Evolutionary conservation across 208 protist species (phyloP), one percentile per base, ranked within the genome.

Genomic region (Borovskyia barvae): DNA sequence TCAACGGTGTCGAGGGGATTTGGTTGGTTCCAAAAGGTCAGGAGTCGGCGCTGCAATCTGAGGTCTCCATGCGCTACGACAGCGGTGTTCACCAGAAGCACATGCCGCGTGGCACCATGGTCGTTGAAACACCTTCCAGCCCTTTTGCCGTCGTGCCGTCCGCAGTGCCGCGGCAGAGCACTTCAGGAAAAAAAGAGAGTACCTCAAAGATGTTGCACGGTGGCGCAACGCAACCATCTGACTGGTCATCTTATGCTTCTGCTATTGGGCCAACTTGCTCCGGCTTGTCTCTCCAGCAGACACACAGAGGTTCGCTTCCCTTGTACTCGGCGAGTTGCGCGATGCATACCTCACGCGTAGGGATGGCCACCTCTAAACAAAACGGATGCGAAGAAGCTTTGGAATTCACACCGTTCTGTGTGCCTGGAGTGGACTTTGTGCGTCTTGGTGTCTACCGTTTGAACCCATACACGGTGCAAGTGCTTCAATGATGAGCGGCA

Each of bases 71-170:
- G 35, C 74, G 71, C 24, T 47, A 54, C 33, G 39, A 39, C 32
- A 39, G 43, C 3, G 24, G 58, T 20, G 54, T 59, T 6, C 76
- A 77, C 55, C 69, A 41, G n/a, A 82, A 82, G 55, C 68, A 87
- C 65, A 66, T 91, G 65, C 84, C 84, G 22, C 84, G 84, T 30
- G 73, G 68, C 35, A 74, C 74, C 33, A 71, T 91, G 22, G 84
- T 87, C 26, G 71, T 85, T 33, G 80, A 91, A 56, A 59, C 66
- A 35, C 72, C 82, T 24, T 46, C 64, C 11, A 1, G 12, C 24
- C 45, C 28, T 12, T 33, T 29, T 30, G 28, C 15, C 26, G 36
- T 11, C 7, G 60, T 35, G 6, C 22, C 47, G 24, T 0, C 46
- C 37, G 15, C 45, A n/a, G 29, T 26, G 12, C 37, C 36, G 37